Evolutionary conservation across 2,329 filamentous ascomycete genomes (phyloP).

Genomic region (Penicillium sp.): DNA sequence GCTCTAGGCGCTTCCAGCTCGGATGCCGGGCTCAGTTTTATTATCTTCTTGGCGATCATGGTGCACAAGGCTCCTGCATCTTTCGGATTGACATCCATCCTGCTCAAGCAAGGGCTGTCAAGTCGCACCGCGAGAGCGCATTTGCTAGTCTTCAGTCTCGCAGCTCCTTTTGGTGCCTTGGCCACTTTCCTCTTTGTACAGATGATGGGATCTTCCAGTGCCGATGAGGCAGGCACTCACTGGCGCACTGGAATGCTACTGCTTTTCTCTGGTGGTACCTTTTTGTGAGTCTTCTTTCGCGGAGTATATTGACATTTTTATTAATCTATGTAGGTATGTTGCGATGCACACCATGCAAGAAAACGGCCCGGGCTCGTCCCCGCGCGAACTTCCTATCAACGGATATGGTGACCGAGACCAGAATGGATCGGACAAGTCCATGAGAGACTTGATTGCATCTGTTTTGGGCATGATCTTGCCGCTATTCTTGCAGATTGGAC

Average conservation of each 20-base stretch:
- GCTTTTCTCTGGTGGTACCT: slow-evolving; percentile 94
- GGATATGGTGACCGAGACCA: slow-evolving; percentile 44
- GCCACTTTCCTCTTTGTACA: slow-evolving; percentile 78
- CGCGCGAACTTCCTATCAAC: slow-evolving; percentile 38
- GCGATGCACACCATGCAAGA: slow-evolving; percentile 99
- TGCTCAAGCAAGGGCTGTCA: slow-evolving; percentile 86
- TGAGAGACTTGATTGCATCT: slow-evolving; percentile 46
- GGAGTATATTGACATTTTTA: slow-evolving; percentile 11
- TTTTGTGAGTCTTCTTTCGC: slow-evolving; percentile 64
- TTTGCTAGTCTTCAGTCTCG: slow-evolving; percentile 84
- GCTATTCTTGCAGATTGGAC: slow-evolving; percentile 48
- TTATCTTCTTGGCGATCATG: slow-evolving; percentile 96
- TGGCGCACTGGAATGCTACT: slow-evolving; percentile 93
- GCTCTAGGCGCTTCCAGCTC: slow-evolving; percentile 89
- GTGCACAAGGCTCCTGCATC: slow-evolving; percentile 95
- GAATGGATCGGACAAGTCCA: slow-evolving; percentile 39
- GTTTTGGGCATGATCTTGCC: slow-evolving; percentile 50
- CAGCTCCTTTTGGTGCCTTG: slow-evolving; percentile 82
- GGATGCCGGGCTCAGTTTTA: slow-evolving; percentile 74
- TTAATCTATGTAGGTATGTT: slow-evolving; percentile 65
- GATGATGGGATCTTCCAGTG: slow-evolving; percentile 56
- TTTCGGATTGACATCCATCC: slow-evolving; percentile 85
- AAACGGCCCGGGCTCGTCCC: slow-evolving; percentile 35
- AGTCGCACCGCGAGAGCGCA: slow-evolving; percentile 83
- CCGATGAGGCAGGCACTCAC: slow-evolving; percentile 60